phyloP scores from a whole-genome alignment of 257 asterid species.

The Rehmannia glutinosa region DNA sequence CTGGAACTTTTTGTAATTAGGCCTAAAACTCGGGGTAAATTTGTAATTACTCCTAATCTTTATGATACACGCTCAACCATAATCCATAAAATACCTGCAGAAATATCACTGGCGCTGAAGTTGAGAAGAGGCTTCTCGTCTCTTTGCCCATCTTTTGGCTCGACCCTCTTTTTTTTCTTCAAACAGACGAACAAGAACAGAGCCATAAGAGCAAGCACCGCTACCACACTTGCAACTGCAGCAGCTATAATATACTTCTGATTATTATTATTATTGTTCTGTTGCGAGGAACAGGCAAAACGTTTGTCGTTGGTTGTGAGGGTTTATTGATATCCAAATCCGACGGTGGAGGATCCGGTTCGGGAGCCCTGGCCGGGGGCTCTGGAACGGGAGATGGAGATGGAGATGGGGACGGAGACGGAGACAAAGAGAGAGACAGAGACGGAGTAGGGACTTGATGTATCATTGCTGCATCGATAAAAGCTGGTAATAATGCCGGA shows the following conservation, averaged over 20 bases:
- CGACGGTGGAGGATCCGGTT: constrained; percentile 23
- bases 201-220: constrained; percentile 42
- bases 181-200: constrained; percentile 37
- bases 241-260: constrained; percentile 31
- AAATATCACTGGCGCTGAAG: constrained; percentile 34
- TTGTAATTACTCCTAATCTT: neutral
- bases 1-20: no score
- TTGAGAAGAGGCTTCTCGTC: constrained; percentile 75
- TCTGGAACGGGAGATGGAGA: constrained; percentile 27
- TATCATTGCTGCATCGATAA: constrained; percentile 21
- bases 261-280: neutral
- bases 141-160: constrained; percentile 41
- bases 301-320: constrained; percentile 17
- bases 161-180: constrained; percentile 29
- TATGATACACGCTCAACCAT: no score
- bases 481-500: constrained; percentile 24
- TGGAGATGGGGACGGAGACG: constrained; percentile 29
- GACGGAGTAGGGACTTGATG: constrained; percentile 18
- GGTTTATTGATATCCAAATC: neutral
- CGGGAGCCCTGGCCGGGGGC: constrained; percentile 22
- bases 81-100: constrained; percentile 61
- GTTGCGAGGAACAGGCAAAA: constrained; percentile 16
- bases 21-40: no score
- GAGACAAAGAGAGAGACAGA: constrained; percentile 35
- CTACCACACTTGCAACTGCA: constrained; percentile 35